phyloP scores from a whole-genome alignment of 116 monocot genomes.

The Phalaenopsis hybrid region DNA sequence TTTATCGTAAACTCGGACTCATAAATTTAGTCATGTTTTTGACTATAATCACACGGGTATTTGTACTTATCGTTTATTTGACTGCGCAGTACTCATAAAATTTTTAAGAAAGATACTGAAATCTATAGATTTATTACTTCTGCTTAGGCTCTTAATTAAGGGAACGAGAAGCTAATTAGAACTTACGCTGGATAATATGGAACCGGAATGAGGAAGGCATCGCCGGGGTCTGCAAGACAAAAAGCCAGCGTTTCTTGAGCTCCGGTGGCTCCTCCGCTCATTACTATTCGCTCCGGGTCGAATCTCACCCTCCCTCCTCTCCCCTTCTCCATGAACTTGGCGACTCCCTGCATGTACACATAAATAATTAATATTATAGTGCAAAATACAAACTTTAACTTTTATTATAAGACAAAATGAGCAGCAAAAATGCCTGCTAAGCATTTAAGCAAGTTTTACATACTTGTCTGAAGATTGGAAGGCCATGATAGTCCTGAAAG shows the following conservation, averaged over 20 bases:
- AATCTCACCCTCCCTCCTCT: slow-evolving; percentile 46
- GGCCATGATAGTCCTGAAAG: slow-evolving; percentile 67
- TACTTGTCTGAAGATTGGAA: slow-evolving; percentile 42
- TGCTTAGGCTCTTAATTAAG: background rate
- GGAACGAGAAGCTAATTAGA: background rate
- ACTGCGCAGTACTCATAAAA: background rate
- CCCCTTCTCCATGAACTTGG: slow-evolving; percentile 59
- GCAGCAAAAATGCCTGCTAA: slow-evolving; percentile 24
- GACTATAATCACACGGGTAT: no score
- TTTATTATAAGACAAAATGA: no score
- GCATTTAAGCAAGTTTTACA: background rate
- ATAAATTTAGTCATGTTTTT: no score
- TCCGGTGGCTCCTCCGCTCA: slow-evolving; percentile 69
- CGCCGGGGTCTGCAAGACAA: slow-evolving; percentile 61
- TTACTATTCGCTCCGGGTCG: slow-evolving; percentile 54
- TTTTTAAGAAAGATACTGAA: no score
- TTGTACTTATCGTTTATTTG: background rate
- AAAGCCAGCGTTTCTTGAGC: slow-evolving; percentile 51
- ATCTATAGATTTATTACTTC: no score
- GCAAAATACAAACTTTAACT: no score
- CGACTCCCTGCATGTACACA: slow-evolving; percentile 58
- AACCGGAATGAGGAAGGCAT: slow-evolving; percentile 61
- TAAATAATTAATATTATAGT: background rate
- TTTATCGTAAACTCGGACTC: no score
- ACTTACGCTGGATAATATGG: slow-evolving; percentile 63